Evolutionary conservation across 768 basidiomycete species (phyloP), one percentile per base, ranked within the genome.

Genomic region (Termitomyces sp.): DNA sequence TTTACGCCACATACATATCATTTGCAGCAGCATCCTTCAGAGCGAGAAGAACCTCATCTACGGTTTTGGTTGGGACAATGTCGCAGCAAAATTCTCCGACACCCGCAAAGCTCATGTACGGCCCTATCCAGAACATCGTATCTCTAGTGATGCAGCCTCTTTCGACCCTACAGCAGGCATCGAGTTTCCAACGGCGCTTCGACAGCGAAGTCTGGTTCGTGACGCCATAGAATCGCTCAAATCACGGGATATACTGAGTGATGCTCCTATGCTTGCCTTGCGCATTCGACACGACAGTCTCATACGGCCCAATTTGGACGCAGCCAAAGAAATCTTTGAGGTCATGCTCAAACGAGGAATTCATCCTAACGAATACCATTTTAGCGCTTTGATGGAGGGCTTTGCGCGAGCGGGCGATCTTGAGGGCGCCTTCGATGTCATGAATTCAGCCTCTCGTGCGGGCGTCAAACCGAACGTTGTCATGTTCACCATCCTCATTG

Each of bases 401-500:
- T 87, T 86, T 63, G 72, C 79, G 18, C 75, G 71, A 3, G 69
- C 71, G 1, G 89, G 89, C n/a, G 78, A 92, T 68, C 73, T 88
- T 60, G 65, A 70, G 14, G 76, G 75, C 20, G 89, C 91, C 26
- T 69, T 78, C 56, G 75, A 76, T 51, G 72, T 85, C 43, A 79
- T 95, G 75, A 72, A 71, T 58, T 71, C 82, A 18, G 82, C 85
- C 27, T 65, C 68, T 40, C 70, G 74, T 40, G 75, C 78, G 5
- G 83, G 85, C 26, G 68, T 88, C 58, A 69, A 74, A 24, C 82
- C 86, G 22, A 84, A 86, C 62, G 78, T 82, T 20, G 80, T 86
- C 45, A 83, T 90, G 80, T 89, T 85, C 75, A 93, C 91, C 26
- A 85, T 87, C 60, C 79, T 95, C 59, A 86, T 95, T 63, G 76